These are phyloP conservation scores for Boletellus ananas DNA, from an alignment of 768 basidiomycete genomes.

Conservation along the genomic window DNA sequence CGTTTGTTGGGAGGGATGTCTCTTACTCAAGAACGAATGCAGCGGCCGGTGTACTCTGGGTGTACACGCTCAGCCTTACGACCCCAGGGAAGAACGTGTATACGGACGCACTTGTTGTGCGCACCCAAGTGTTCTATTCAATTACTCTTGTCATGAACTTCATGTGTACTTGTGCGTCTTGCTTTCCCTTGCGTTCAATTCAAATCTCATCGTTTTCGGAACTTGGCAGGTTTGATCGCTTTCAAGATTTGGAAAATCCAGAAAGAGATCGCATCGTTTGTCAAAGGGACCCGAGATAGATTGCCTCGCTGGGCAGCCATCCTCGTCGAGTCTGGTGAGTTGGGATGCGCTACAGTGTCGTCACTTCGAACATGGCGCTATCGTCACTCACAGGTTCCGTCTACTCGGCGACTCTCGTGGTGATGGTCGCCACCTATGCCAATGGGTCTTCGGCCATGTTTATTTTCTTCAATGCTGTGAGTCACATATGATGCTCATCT, in stretches of 20 bases:
- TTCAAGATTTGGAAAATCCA: conserved; percentile 1
- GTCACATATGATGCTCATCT: neutral
- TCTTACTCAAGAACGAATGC: neutral
- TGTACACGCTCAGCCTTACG: neutral
- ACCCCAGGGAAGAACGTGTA: neutral
- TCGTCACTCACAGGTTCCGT: neutral
- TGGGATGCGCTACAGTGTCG: too few species aligned
- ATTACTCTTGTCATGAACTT: neutral
- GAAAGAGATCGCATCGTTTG: neutral
- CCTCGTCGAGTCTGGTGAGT: conserved; percentile 1
- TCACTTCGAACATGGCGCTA: neutral
- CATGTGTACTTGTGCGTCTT: neutral
- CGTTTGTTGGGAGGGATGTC: too few species aligned
- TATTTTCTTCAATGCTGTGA: conserved; percentile 16
- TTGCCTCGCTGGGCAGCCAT: neutral
- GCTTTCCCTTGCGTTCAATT: neutral
- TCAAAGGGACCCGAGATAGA: neutral
- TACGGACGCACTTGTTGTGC: neutral
- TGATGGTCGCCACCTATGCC: conserved; percentile 11
- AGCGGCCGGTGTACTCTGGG: neutral
- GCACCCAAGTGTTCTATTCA: neutral
- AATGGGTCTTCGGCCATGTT: neutral
- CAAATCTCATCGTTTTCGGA: neutral
- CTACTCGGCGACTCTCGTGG: conserved; percentile 5
- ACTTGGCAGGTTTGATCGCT: neutral